Evolutionary conservation across 1,284 basidiomycete species (phyloP).

Genomic region (Cronartium quercuum): DNA sequence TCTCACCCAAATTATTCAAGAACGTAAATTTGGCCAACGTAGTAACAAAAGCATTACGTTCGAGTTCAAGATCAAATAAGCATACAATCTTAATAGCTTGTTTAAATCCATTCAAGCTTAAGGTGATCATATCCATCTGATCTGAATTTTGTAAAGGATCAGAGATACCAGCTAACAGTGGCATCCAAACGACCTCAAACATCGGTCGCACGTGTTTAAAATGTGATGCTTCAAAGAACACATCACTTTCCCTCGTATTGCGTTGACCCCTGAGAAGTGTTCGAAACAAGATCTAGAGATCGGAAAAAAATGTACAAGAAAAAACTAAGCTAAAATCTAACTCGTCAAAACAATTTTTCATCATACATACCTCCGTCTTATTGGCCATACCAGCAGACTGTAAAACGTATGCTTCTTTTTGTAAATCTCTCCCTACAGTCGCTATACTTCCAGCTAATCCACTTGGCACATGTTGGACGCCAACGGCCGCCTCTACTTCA

Average conservation of each 20-base stretch:
- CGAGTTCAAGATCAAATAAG: constrained; percentile 88
- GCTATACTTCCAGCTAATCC: constrained; percentile 74
- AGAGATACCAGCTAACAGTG: constrained; percentile 86
- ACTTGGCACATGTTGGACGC: constrained; percentile 50
- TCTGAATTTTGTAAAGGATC: constrained; percentile 72
- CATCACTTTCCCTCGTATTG: constrained; percentile 62
- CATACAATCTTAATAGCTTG: constrained; percentile 86
- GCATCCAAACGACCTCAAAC: constrained; percentile 98
- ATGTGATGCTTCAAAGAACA: constrained; percentile 90
- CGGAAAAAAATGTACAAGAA: background rate
- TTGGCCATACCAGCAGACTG: constrained; percentile 91
- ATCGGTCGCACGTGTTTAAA: constrained; percentile 91
- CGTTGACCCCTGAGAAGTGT: constrained; percentile 82
- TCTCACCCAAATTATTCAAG: constrained; percentile 90
- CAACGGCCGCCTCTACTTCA: constrained; percentile 65
- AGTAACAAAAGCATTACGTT: constrained; percentile 94
- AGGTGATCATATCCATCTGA: constrained; percentile 78
- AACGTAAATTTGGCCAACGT: constrained; percentile 95
- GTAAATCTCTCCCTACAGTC: constrained; percentile 81
- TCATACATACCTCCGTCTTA: constrained; percentile 71
- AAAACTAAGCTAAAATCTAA: constrained; percentile 2
- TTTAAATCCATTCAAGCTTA: constrained; percentile 91
- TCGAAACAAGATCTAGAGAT: constrained; percentile 68
- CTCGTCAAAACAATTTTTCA: background rate
- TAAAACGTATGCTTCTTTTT: constrained; percentile 86